phyloP scores from a whole-genome alignment of 805 yeast species.

The Schwanniomyces polymorphus region DNA sequence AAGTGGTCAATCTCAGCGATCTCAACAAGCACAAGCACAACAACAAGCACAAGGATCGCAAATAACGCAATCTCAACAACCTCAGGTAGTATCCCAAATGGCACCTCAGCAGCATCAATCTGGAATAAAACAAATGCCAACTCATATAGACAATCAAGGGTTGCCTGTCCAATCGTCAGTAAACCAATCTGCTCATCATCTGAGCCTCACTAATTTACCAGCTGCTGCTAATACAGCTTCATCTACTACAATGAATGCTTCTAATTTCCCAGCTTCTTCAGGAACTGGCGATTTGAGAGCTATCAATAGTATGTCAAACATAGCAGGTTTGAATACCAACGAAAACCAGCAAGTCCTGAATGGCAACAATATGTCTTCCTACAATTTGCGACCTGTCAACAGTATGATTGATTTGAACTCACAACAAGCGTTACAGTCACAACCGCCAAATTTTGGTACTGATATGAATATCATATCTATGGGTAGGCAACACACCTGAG shows the following conservation, averaged over 20 bases:
- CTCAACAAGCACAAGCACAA: constrained; percentile 1
- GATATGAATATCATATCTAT: constrained; percentile 1
- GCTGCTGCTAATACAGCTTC: constrained; percentile 17
- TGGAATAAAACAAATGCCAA: not conserved
- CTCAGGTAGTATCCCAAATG: constrained; percentile 3
- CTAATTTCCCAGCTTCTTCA: constrained; percentile 2
- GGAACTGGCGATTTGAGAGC: constrained; percentile 18
- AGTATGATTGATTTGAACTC: constrained; percentile 33
- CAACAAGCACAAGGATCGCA: constrained; percentile 2
- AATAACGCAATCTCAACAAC: constrained; percentile 4
- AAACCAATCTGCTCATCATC: constrained; percentile 13
- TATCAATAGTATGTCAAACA: constrained; percentile 28
- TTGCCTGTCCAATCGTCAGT: not conserved
- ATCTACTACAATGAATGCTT: not conserved
- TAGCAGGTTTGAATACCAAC: constrained; percentile 14
- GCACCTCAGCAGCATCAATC: constrained; percentile 2
- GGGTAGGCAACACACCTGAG: constrained; percentile 1
- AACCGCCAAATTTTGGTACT: not conserved
- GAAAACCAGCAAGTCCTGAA: constrained; percentile 6
- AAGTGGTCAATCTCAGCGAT: not conserved
- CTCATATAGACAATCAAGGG: not conserved
- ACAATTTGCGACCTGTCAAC: constrained; percentile 23
- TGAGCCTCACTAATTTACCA: constrained; percentile 23
- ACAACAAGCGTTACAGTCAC: constrained; percentile 1
- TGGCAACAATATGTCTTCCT: constrained; percentile 5